A percentile compares a stretch with the other conserved stretches of the same genome.
Evolutionary conservation across 2,329 filamentous ascomycete genomes (phyloP).

Genomic region (Byssochlamys sp.): DNA sequence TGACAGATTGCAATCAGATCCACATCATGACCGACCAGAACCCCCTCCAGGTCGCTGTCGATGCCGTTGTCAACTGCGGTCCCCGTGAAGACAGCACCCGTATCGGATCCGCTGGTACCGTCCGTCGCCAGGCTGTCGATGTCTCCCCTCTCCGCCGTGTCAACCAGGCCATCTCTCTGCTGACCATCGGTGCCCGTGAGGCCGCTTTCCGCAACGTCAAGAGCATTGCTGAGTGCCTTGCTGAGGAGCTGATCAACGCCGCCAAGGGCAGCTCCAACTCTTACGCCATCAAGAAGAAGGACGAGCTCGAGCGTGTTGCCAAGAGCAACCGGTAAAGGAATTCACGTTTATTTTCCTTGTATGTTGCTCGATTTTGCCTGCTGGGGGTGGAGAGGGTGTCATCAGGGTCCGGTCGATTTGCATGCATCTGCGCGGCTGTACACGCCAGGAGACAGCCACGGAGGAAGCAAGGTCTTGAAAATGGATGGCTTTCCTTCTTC

Average conservation of each 20-base stretch:
- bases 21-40: slow-evolving; percentile 99
- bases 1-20: slow-evolving; percentile 53
- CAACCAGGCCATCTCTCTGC: slow-evolving; percentile 98
- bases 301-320: slow-evolving; percentile 99
- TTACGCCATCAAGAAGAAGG: slow-evolving; percentile 99
- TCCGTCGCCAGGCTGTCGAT: slow-evolving; percentile 99
- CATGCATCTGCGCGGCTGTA: slow-evolving; percentile 34
- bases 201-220: slow-evolving; percentile 99
- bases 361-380: slow-evolving; percentile 13
- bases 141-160: slow-evolving; percentile 97
- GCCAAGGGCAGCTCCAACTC: slow-evolving; percentile 99
- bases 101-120: slow-evolving; percentile 98
- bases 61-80: slow-evolving; percentile 99
- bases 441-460: slow-evolving; percentile 27
- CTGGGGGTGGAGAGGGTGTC: slow-evolving; percentile 32
- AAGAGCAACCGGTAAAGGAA: slow-evolving; percentile 97
- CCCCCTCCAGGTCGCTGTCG: slow-evolving; percentile 98
- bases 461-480: slow-evolving; percentile 29
- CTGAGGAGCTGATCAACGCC: slow-evolving; percentile 99
- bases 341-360: slow-evolving; percentile 28
- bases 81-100: slow-evolving; percentile 99
- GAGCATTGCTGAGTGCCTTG: slow-evolving; percentile 97
- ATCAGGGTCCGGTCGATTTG: slow-evolving; percentile 33
- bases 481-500: slow-evolving; percentile 31
- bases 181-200: slow-evolving; percentile 98